Conservation (phyloP, 805 yeast species). For the Wickerhamomyces bisporus region DNA sequence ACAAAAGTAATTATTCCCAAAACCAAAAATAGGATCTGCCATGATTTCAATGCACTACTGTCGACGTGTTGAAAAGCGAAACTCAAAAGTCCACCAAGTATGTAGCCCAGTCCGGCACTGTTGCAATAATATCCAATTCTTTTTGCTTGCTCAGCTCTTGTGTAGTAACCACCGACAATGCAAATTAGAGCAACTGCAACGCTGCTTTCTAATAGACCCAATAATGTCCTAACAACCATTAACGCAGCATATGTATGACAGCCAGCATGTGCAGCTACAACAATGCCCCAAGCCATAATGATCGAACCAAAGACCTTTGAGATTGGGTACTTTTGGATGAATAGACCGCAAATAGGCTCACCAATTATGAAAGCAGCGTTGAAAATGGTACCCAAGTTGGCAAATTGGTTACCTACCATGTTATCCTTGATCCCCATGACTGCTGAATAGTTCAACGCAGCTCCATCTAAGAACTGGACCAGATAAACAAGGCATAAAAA, state of each 20-base stretch:
- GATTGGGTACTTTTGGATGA: slow-evolving; percentile 46
- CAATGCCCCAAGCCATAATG: slow-evolving; percentile 47
- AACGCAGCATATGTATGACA: slow-evolving; percentile 46
- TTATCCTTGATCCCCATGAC: slow-evolving; percentile 56
- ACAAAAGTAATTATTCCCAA: slow-evolving; percentile 47
- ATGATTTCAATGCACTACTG: slow-evolving; percentile 35
- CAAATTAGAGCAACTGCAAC: slow-evolving; percentile 50
- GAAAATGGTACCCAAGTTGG: slow-evolving; percentile 47
- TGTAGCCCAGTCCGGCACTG: slow-evolving; percentile 45
- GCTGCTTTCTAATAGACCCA: slow-evolving; percentile 50
- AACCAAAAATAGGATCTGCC: slow-evolving; percentile 54
- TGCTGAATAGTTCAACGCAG: slow-evolving; percentile 52
- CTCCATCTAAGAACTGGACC: slow-evolving; percentile 51
- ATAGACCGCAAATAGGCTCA: slow-evolving; percentile 41
- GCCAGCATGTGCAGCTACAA: slow-evolving; percentile 42
- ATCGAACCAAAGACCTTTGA: slow-evolving; percentile 42
- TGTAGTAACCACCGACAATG: slow-evolving; percentile 56
- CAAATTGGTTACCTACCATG: slow-evolving; percentile 42
- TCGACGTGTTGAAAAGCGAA: slow-evolving; percentile 49
- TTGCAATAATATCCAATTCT: slow-evolving; percentile 50
- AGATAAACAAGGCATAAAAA: slow-evolving; percentile 45
- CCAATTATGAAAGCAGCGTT: slow-evolving; percentile 46
- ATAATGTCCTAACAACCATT: slow-evolving; percentile 44
- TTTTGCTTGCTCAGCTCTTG: slow-evolving; percentile 43
- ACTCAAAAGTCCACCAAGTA: slow-evolving; percentile 39